Percentiles rank a stretch among this genome's conserved stretches.
These are phyloP conservation scores for Euphorbia pulcherrima DNA, from an alignment of 345 rosid species.

Conservation along the genomic window DNA sequence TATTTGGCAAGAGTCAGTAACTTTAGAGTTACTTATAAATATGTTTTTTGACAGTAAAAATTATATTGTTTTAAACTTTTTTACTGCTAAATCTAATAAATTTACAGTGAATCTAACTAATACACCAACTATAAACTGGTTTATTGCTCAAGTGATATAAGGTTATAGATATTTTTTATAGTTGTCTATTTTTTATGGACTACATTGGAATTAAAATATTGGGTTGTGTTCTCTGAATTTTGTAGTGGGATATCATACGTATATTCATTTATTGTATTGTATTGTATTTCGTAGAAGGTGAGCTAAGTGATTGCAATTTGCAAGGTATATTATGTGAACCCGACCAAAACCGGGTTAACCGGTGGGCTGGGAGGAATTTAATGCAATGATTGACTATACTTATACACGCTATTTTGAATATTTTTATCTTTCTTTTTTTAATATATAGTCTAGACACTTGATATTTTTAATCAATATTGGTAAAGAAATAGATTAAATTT, in stretches of 20 bases:
- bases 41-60: no score
- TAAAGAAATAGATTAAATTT: neutral
- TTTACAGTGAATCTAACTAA: no score
- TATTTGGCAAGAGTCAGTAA: no score
- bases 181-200: no score
- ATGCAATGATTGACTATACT: conserved; percentile 42
- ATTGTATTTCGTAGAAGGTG: conserved; percentile 15
- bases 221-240: neutral
- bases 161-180: no score
- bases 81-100: no score
- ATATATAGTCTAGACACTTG: neutral
- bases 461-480: neutral
- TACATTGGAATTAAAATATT: neutral
- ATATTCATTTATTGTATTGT: no score
- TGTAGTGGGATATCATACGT: no score
- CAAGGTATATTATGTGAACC: conserved; percentile 36
- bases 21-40: no score
- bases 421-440: neutral
- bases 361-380: conserved; percentile 23
- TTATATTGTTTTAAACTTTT: no score
- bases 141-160: no score
- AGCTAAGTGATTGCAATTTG: neutral
- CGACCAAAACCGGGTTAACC: conserved; percentile 34
- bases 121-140: no score
- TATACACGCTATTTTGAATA: conserved; percentile 3